A percentile compares a stretch with the other conserved stretches of the same genome.
These are phyloP conservation scores for Ochetophila trinervis DNA, from an alignment of 306 rosid species.

Conservation along the genomic window DNA sequence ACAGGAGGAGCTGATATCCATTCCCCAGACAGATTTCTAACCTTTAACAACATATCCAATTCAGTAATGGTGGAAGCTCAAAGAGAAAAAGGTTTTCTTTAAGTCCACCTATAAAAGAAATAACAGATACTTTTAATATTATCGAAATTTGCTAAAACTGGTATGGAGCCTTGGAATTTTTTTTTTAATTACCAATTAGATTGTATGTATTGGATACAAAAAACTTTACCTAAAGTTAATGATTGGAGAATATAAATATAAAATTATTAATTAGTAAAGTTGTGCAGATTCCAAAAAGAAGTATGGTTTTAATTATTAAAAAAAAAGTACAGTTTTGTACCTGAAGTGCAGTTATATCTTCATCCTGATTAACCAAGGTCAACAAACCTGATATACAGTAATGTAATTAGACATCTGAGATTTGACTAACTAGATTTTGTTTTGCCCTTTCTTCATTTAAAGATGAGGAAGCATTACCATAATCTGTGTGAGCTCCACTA, in stretches of 20 bases:
- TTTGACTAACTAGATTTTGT: conserved; percentile 11
- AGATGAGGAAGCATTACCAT: conserved; percentile 45
- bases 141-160: no score
- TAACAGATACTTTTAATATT: no score
- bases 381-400: conserved; percentile 55
- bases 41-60: conserved; percentile 50
- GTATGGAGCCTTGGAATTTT: no score
- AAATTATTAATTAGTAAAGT: no score
- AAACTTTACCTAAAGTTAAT: no score
- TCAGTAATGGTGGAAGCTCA: background rate
- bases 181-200: no score
- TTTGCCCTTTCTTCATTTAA: conserved; percentile 13
- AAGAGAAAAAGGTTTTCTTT: no score
- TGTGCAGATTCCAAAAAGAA: conserved; percentile 1
- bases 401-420: conserved; percentile 18
- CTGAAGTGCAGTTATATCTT: conserved; percentile 77
- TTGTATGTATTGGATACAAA: no score
- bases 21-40: conserved; percentile 72
- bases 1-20: conserved; percentile 95
- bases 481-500: conserved; percentile 96
- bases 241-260: no score
- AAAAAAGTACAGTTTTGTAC: conserved; percentile 33
- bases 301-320: no score
- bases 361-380: conserved; percentile 92
- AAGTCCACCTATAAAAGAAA: no score